Conservation (phyloP, 2,329 filamentous ascomycete species). For the Colletotrichum trifolii region DNA sequence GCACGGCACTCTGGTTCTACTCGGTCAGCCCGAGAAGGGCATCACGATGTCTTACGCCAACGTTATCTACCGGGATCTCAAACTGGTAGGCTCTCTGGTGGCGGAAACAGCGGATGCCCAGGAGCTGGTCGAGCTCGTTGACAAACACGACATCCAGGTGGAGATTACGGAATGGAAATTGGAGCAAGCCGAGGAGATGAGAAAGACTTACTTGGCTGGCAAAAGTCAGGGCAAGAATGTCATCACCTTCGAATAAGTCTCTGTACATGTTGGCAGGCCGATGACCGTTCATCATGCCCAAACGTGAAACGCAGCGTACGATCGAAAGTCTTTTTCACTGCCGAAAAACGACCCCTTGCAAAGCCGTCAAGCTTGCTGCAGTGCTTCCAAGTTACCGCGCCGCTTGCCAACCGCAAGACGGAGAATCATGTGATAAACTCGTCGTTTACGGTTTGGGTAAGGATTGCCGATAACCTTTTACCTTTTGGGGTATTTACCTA, state of each 20-base stretch:
- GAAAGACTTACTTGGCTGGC: slow-evolving; percentile 22
- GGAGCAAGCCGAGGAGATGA: slow-evolving; percentile 34
- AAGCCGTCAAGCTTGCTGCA: too few species aligned
- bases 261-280: too few species aligned
- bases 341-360: too few species aligned
- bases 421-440: too few species aligned
- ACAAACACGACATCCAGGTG: slow-evolving; percentile 26
- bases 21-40: slow-evolving; percentile 35
- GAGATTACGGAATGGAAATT: slow-evolving; percentile 32
- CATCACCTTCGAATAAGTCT: slow-evolving; percentile 37
- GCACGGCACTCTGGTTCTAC: slow-evolving; percentile 35
- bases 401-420: too few species aligned
- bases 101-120: slow-evolving; percentile 22
- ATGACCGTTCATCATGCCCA: too few species aligned
- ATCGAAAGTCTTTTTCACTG: too few species aligned
- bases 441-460: too few species aligned
- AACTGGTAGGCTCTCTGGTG: slow-evolving; percentile 33
- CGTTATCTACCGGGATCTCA: slow-evolving; percentile 34
- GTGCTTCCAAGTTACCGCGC: too few species aligned
- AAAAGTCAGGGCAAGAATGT: slow-evolving; percentile 35
- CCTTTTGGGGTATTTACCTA: too few species aligned
- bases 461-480: too few species aligned
- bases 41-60: slow-evolving; percentile 32
- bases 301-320: too few species aligned
- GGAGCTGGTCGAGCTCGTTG: slow-evolving; percentile 31